Evolutionary conservation across 495 filamentous ascomycete species (phyloP).

Genomic region (Penicillium longicatenatum): DNA sequence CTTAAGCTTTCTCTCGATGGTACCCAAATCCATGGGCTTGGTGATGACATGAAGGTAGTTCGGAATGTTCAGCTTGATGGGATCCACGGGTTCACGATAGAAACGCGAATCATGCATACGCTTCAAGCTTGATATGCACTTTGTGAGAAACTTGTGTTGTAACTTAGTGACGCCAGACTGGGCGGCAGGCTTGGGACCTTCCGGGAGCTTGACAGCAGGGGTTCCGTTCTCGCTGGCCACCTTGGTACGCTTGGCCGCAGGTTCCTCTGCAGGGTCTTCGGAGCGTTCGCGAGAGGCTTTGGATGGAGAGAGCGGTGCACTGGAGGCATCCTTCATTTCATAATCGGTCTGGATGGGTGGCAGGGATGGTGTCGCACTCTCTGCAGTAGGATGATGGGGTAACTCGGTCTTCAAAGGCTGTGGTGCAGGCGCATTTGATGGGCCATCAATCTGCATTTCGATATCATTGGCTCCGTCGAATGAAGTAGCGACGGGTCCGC

Average conservation of each 20-base stretch:
- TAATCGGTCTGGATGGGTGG: constrained; percentile 35
- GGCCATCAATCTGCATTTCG: constrained; percentile 23
- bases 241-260: constrained; percentile 75
- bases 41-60: constrained; percentile 71
- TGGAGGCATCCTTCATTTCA: constrained; percentile 44
- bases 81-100: constrained; percentile 77
- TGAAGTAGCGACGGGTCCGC: neutral
- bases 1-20: constrained; percentile 80
- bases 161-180: constrained; percentile 49
- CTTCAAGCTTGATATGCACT: constrained; percentile 68
- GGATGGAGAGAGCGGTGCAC: constrained; percentile 42
- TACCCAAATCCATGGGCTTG: constrained; percentile 78
- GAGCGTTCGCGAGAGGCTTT: constrained; percentile 74
- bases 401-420: constrained; percentile 32
- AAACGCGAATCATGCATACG: constrained; percentile 73
- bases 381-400: constrained; percentile 37
- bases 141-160: constrained; percentile 58
- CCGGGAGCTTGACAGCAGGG: constrained; percentile 38
- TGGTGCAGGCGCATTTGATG: constrained; percentile 12
- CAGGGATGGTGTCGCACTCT: constrained; percentile 10
- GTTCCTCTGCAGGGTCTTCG: constrained; percentile 67
- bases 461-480: constrained; percentile 18
- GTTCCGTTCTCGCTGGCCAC: constrained; percentile 47
- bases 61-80: constrained; percentile 64
- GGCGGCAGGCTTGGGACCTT: constrained; percentile 30